Evolutionary conservation across 768 basidiomycete species (phyloP).

Genomic region (Termitomyces sp.): DNA sequence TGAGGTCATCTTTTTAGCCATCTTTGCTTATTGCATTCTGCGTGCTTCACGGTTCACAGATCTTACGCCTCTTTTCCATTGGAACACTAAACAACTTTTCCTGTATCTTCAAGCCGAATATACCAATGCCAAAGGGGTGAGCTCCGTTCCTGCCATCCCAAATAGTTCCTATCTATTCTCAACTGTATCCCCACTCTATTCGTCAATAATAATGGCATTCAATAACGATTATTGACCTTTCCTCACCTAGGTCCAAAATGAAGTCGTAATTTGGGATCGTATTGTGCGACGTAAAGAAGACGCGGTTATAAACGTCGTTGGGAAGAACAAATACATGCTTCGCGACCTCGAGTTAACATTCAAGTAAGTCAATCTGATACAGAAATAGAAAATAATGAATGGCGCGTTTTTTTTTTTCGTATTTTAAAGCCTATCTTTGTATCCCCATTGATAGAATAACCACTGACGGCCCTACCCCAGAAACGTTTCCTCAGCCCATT

Average conservation of each 20-base stretch:
- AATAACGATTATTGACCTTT: background rate
- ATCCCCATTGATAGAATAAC: background rate
- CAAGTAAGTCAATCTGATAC: conserved; percentile 45
- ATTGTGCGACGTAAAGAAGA: conserved; percentile 80
- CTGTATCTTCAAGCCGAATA: conserved; percentile 86
- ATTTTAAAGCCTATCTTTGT: background rate
- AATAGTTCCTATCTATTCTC: background rate
- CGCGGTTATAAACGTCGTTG: conserved; percentile 57
- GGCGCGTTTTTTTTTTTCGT: background rate
- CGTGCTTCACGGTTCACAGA: conserved; percentile 38
- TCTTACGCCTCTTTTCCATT: conserved; percentile 78
- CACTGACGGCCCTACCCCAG: conserved; percentile 28
- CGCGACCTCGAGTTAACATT: conserved; percentile 70
- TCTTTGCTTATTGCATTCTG: background rate
- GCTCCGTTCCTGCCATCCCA: conserved; percentile 17
- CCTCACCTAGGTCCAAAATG: conserved; percentile 52
- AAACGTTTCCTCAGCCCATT: conserved; percentile 58
- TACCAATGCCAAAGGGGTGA: conserved; percentile 62
- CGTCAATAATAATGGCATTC: background rate
- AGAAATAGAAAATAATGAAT: background rate
- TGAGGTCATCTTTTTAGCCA: background rate
- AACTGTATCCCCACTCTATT: background rate
- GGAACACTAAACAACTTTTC: conserved; percentile 97
- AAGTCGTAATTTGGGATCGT: conserved; percentile 89
- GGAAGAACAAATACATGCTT: conserved; percentile 82